These are phyloP conservation scores for Kazachstania kunashirensis DNA, from an alignment of 805 yeast species.

Conservation along the genomic window DNA sequence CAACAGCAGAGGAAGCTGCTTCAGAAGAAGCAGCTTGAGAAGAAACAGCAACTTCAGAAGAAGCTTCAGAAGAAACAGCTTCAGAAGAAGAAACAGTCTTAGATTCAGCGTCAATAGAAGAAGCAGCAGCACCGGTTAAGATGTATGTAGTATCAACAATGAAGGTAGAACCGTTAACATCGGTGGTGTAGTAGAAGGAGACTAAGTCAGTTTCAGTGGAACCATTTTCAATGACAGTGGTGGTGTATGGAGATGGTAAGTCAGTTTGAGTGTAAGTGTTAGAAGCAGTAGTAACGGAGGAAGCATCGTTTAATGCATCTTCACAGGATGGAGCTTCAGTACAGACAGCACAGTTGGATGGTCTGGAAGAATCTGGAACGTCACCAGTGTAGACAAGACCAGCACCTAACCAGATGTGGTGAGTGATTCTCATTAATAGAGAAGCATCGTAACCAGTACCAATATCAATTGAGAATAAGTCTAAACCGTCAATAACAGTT, in stretches of 20 bases:
- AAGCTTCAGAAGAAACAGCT: not conserved
- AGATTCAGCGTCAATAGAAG: not conserved
- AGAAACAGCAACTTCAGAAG: not conserved
- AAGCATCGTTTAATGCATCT: not conserved
- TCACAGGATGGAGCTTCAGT: slow-evolving; percentile 1
- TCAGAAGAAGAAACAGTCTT: not conserved
- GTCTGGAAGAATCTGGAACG: not conserved
- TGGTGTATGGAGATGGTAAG: slow-evolving; percentile 4
- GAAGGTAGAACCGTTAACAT: not conserved
- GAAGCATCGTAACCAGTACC: slow-evolving; percentile 8
- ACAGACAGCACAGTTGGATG: slow-evolving; percentile 3
- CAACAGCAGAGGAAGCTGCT: not conserved
- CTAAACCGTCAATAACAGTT: slow-evolving; percentile 2
- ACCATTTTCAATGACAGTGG: not conserved
- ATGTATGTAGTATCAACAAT: slow-evolving; percentile 2
- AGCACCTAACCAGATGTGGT: not conserved
- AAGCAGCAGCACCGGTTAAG: slow-evolving; percentile 1
- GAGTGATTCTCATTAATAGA: not conserved
- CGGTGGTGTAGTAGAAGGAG: slow-evolving; percentile 3
- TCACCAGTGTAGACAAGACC: slow-evolving; percentile 1
- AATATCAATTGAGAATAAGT: slow-evolving; percentile 1
- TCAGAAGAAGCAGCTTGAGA: not conserved
- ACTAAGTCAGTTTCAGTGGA: slow-evolving; percentile 1
- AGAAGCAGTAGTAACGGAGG: not conserved
- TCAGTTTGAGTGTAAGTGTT: slow-evolving; percentile 1